Evolutionary conservation across 371 early-diverging fungal genomes (phyloP), one percentile per base, ranked within the genome.

Genomic region (Funneliformis caledonium): DNA sequence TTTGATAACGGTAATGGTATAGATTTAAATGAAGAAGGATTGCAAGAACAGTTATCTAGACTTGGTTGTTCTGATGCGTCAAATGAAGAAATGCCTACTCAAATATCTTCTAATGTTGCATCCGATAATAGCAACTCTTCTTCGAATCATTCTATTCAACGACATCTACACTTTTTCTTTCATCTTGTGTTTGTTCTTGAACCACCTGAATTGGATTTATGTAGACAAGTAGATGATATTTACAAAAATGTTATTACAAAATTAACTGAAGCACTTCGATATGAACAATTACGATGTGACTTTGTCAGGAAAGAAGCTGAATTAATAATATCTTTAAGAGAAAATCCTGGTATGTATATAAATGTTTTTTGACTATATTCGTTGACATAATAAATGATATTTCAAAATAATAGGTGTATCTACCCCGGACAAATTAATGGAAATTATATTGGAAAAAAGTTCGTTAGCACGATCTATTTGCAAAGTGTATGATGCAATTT

Each of bases 221-320:
- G 88, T 78, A 78, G 83, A 45, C 91, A 92, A 70, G 91, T 93
- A 0, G 91, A 94, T 50, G 88, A 87, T 26, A 83, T 94, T 8
- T 95, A 94, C 85, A 85, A 88, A n/a, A 88, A 94, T 82, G 92
- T 94, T 62, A 89, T 95, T 12, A 84, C 91, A 59, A 91, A 93
- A 68, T 84, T 94, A 72, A 92, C 95, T 0, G 89, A 94, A 8
- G 95, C 92, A 0, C 83, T 96, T 31, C 89, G 93, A 60, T 95
- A 94, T 80, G 96, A 96, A 82, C 96, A 96, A 82, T 77, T 92
- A 48, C 89, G 92, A 60, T 90, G 95, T 74, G 93, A 93, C 9
- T 96, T 94, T 85, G 91, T 96, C 14, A 89, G 92, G 73, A 85
- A 88, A 64, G 93, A 96, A 80, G 88, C 93, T 4, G 93, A 94